These are phyloP conservation scores for Cyberlindnera galapagoensis DNA, from an alignment of 805 yeast genomes.

Conservation along the genomic window DNA sequence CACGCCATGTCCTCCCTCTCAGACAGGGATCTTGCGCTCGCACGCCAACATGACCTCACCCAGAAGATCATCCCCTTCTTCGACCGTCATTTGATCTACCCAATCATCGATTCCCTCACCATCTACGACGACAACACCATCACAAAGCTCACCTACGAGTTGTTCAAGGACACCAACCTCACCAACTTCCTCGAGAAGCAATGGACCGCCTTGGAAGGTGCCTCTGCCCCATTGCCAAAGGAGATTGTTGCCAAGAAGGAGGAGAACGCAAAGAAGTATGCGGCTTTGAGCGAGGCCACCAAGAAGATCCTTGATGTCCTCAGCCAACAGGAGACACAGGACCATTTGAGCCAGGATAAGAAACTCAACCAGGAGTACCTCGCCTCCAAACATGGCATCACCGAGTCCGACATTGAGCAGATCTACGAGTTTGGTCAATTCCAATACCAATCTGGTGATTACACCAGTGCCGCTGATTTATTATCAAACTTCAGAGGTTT, in stretches of 20 bases:
- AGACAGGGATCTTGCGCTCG: conserved; percentile 32
- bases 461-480: conserved; percentile 51
- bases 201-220: conserved; percentile 35
- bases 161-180: conserved; percentile 55
- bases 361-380: conserved; percentile 43
- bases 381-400: conserved; percentile 37
- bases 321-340: conserved; percentile 44
- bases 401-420: conserved; percentile 41
- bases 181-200: conserved; percentile 41
- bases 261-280: conserved; percentile 32
- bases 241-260: conserved; percentile 35
- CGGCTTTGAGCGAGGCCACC: conserved; percentile 35
- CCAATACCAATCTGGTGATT: conserved; percentile 59
- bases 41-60: conserved; percentile 48
- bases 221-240: conserved; percentile 32
- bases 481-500: conserved; percentile 50
- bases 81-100: conserved; percentile 55
- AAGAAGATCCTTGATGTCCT: conserved; percentile 39
- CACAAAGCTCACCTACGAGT: conserved; percentile 41
- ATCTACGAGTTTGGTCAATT: conserved; percentile 55
- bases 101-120: conserved; percentile 42
- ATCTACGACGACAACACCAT: conserved; percentile 40
- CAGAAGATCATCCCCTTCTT: conserved; percentile 48
- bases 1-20: conserved; percentile 24
- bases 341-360: conserved; percentile 48